Evolutionary conservation across 768 basidiomycete genomes (phyloP), one percentile per base, ranked within the genome.

Genomic region (Lepiota venenata): DNA sequence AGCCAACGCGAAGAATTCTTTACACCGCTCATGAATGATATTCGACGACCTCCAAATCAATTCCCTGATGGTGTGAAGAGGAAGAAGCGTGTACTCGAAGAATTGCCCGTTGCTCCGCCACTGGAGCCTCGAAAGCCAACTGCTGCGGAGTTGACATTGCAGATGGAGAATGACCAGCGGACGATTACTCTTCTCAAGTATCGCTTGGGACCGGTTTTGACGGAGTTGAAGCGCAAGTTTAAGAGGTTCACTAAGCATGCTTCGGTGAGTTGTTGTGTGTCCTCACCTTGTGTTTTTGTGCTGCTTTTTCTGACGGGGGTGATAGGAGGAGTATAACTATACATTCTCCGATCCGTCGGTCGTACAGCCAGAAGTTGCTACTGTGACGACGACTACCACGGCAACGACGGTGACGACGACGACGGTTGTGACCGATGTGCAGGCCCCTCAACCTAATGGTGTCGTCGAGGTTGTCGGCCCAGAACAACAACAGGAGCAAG

Each of bases 31-130:
- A 60, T 98, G 18, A 73, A 77, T 3, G 86, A 93, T 61, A 71
- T 94, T 37, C 70, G 74, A 18, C 75, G 88, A 9, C 88, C 88
- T 0, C 97, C 97, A 2, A 90, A 84, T 62, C 80, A 88, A 53
- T 98, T 95, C 68, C 88, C 91, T 0, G 97, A 96, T 64, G 94
- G 91, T 5, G 71, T 94, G 59, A 85, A 89, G 62, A 79, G 94
- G 53, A 83, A 81, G 67, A 90, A 86, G 68, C 83, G 96, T 29
- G 73, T 95, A 0, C 76, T 98, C 10, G 96, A 98, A 67, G 82
- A 81, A 53, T 73, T 99, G 12, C 90, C 91, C 0, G 74, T 93
- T 38, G 97, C 97, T 0, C 93, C 96, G 12, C 94, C 97, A 0
- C 68, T 93, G 35, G 89, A 94, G 54, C 94, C 96, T 0, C 76